Percentiles rank a stretch among this genome's conserved stretches.
Evolutionary conservation across 2,329 filamentous ascomycete species (phyloP).

Genomic region (Aureobasidium sp.): DNA sequence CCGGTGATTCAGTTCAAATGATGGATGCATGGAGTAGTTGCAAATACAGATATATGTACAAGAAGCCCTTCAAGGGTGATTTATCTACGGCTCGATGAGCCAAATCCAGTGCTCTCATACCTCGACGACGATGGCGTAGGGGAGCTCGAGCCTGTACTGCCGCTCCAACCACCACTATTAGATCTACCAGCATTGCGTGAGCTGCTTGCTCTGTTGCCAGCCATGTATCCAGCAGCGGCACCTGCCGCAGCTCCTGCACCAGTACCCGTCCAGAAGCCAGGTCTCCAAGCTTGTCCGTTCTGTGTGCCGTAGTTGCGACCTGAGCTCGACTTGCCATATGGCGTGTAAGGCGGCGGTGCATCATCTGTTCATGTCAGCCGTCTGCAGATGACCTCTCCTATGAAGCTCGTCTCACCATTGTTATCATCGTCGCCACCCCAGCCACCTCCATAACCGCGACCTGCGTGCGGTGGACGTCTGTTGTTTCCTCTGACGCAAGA

Average conservation of each 20-base stretch:
- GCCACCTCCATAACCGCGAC: conserved; percentile 35
- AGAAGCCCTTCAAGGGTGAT: neutral
- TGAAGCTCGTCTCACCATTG: conserved; percentile 25
- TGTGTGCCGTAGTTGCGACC: conserved; percentile 17
- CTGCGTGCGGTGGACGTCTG: conserved; percentile 23
- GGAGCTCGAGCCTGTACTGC: conserved; percentile 17
- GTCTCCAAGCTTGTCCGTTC: conserved; percentile 51
- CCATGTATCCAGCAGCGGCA: conserved; percentile 61
- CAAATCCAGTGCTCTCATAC: conserved; percentile 31
- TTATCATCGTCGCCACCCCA: conserved; percentile 39
- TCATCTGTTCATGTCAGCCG: conserved; percentile 33
- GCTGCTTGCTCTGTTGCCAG: conserved; percentile 40
- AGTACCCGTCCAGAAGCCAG: conserved; percentile 69
- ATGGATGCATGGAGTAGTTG: neutral
- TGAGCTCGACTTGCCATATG: conserved; percentile 18
- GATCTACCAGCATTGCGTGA: conserved; percentile 25
- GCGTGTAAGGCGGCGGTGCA: conserved; percentile 44
- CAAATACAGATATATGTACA: neutral
- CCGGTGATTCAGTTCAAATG: conserved; percentile 14
- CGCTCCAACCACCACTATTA: conserved; percentile 21
- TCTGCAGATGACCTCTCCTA: neutral
- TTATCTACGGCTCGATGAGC: conserved; percentile 28
- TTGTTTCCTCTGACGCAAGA: conserved; percentile 17
- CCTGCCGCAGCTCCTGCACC: conserved; percentile 61
- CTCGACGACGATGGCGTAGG: conserved; percentile 25